Evolutionary conservation across 257 asterid species (phyloP).

Genomic region (Solanum commersonii): DNA sequence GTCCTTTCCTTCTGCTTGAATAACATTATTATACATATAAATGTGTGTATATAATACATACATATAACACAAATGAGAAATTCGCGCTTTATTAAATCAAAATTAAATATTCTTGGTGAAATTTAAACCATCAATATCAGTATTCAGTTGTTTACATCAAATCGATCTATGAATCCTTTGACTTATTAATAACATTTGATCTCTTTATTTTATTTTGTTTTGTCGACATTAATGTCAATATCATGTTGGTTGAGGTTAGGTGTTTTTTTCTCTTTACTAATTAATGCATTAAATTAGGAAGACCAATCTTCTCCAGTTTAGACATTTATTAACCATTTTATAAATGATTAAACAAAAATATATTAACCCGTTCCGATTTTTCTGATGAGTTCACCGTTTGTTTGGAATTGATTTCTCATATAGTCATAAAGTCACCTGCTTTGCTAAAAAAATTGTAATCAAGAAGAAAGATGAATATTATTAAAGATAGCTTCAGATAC

Average conservation of each 20-base stretch:
- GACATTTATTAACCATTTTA: background rate
- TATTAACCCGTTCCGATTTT: accelerated
- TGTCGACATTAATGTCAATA: background rate
- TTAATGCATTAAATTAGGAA: background rate
- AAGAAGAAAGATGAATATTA: too few species aligned
- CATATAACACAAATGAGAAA: background rate
- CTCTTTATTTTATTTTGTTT: background rate
- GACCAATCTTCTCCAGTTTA: background rate
- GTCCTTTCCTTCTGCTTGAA: background rate
- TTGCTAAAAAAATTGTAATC: too few species aligned
- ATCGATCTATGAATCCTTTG: background rate
- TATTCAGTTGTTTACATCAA: background rate
- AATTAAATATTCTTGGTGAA: too few species aligned
- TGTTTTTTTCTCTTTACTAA: background rate
- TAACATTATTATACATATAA: background rate
- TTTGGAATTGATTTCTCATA: background rate
- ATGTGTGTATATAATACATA: background rate
- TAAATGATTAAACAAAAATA: background rate
- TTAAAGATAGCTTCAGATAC: too few species aligned
- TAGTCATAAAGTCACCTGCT: background rate
- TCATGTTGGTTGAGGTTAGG: background rate
- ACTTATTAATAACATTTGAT: background rate
- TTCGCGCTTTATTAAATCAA: background rate
- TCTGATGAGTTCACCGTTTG: accelerated
- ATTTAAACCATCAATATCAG: background rate